phyloP scores from a whole-genome alignment of 257 asterid genomes.

The Gentiana dahurica region DNA sequence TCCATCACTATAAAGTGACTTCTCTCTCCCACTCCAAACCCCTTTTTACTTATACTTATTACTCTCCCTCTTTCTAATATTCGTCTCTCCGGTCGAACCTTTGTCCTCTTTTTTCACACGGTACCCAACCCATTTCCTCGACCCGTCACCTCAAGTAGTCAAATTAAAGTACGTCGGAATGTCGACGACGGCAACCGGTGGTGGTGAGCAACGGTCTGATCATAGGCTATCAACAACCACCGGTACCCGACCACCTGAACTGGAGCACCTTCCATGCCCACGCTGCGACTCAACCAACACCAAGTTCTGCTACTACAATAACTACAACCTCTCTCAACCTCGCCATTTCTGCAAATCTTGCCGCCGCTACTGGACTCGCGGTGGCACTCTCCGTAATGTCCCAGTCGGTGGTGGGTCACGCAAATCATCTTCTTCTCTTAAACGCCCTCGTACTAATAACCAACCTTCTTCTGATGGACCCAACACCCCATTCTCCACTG shows the following conservation, averaged over 20 bases:
- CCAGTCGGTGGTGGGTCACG: conserved; percentile 61
- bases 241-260: conserved; percentile 21
- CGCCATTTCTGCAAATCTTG: conserved; percentile 54
- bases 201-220: conserved; percentile 20
- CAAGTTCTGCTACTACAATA: conserved; percentile 57
- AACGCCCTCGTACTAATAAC: conserved; percentile 27
- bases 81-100: not conserved
- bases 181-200: conserved; percentile 25
- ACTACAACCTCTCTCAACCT: conserved; percentile 57
- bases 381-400: conserved; percentile 42
- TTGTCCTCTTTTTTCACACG: conserved; percentile 14
- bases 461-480: not conserved
- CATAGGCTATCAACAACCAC: conserved; percentile 7
- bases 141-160: conserved; percentile 7
- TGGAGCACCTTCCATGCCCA: conserved; percentile 37
- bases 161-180: conserved; percentile 1
- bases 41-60: not conserved
- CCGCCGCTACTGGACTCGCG: conserved; percentile 59
- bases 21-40: conserved; percentile 2
- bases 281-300: conserved; percentile 51
- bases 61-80: not conserved
- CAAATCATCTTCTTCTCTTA: conserved; percentile 20
- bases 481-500: not conserved
- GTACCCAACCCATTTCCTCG: not conserved
- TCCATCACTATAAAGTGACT: conserved; percentile 8